phyloP scores from a whole-genome alignment of 345 rosid species.

The Arabis alpina region DNA sequence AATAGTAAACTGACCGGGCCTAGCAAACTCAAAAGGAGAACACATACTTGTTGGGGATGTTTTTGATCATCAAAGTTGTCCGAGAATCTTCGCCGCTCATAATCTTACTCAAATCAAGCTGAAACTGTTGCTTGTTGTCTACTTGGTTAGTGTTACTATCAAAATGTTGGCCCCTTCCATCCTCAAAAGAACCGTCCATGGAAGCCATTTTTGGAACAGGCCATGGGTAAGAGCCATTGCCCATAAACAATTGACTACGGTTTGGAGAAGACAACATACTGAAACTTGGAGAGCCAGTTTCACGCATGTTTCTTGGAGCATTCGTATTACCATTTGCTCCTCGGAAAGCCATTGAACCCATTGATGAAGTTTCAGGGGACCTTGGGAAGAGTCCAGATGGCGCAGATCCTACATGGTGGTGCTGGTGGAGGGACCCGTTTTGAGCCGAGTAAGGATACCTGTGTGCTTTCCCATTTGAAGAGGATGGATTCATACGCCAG shows the following conservation, averaged over 20 bases:
- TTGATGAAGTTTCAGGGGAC: constrained; percentile 68
- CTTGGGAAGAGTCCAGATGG: constrained; percentile 76
- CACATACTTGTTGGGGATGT: constrained; percentile 63
- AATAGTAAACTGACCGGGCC: neutral
- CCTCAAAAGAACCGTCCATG: constrained; percentile 59
- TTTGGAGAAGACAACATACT: constrained; percentile 70
- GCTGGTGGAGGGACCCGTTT: constrained; percentile 48
- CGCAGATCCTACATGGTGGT: constrained; percentile 84
- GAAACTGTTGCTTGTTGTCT: constrained; percentile 70
- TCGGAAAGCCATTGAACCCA: constrained; percentile 54
- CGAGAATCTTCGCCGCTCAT: constrained; percentile 60
- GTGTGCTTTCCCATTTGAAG: constrained; percentile 52
- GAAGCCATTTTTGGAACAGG: constrained; percentile 37
- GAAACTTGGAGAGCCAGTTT: constrained; percentile 54
- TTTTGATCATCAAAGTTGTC: constrained; percentile 64
- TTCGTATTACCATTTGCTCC: constrained; percentile 49
- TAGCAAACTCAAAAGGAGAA: constrained; percentile 2
- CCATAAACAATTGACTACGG: constrained; percentile 56
- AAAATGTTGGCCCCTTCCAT: constrained; percentile 54
- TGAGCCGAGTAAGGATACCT: constrained; percentile 54
- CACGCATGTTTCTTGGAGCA: constrained; percentile 54
- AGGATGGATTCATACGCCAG: constrained; percentile 63
- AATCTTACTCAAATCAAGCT: constrained; percentile 83
- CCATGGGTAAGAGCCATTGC: constrained; percentile 59
- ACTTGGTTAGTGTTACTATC: constrained; percentile 58